Evolutionary conservation across 495 filamentous ascomycete species (phyloP).

Genomic region (Acidomyces sp.): DNA sequence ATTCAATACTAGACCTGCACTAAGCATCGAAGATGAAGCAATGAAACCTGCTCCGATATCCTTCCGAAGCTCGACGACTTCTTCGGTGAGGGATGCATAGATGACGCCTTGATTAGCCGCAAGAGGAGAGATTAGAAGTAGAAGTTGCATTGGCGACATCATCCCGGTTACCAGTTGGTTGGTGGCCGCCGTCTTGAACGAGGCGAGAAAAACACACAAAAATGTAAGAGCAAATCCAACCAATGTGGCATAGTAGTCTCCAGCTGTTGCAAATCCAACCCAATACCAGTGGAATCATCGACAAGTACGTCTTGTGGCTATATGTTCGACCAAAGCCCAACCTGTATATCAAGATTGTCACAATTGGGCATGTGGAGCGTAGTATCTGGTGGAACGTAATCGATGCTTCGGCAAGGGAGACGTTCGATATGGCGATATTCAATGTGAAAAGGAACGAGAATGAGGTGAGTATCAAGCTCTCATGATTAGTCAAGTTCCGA

Average conservation of each 20-base stretch:
- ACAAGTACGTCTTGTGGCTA: conserved; percentile 38
- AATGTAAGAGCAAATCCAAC: conserved; percentile 41
- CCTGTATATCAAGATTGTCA: conserved; percentile 44
- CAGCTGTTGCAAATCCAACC: conserved; percentile 43
- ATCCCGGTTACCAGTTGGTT: conserved; percentile 44
- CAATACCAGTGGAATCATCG: conserved; percentile 42
- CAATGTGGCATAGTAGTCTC: conserved; percentile 44
- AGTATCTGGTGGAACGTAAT: conserved; percentile 48
- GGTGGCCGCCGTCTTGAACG: conserved; percentile 43
- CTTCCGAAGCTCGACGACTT: no score
- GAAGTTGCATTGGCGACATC: conserved; percentile 41
- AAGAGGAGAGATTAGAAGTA: conserved; percentile 43
- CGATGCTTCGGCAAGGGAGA: conserved; percentile 42
- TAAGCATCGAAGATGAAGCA: conserved; percentile 5
- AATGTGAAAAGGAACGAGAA: conserved; percentile 46
- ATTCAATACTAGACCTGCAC: conserved; percentile 32
- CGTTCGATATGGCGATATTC: conserved; percentile 47
- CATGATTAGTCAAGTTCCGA: conserved; percentile 33
- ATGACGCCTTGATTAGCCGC: conserved; percentile 38
- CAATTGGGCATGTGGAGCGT: conserved; percentile 42
- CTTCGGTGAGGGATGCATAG: conserved; percentile 36
- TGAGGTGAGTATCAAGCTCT: conserved; percentile 35
- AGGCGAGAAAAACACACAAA: conserved; percentile 39
- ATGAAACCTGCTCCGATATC: conserved; percentile 15
- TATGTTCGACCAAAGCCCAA: conserved; percentile 37